Base-by-base conservation (phyloP, 2,329 filamentous ascomycete genomes). In the Cercospora zeina region DNA sequence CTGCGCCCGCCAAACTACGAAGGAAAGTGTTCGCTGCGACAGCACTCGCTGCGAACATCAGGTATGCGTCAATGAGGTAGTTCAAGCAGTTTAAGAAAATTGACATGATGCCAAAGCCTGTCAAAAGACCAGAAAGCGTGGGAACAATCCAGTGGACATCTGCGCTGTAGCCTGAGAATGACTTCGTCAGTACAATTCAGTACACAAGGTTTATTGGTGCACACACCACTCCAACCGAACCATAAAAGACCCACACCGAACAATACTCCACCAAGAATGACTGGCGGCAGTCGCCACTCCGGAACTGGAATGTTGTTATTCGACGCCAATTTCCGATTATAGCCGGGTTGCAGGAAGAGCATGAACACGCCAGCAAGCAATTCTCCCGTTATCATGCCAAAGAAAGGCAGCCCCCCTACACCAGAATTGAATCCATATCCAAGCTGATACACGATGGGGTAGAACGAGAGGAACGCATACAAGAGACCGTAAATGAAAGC, bases 401-500 rank as follows among this genome's bases (percentile, higher is more conserved):
- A 90, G 75, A 92, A 96, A 4, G 91, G 87, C 4, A 96, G 81
- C 1, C 91, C 92, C 3, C 87, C 83, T 3, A 90, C 76, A 61
- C 92, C 92, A 1, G 82, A 71, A 34, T 78, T 85, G 79, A 93
- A 88, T 67, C 84, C 82, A 74, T 96, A 89, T n/a, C n/a, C 4
- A 92, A 81, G 1, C 76, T 74, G 64, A 88, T 80, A 96, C 53
- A 96, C 89, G 49, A 95, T 84, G 0, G 89, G 88, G 69, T 96
- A 96, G 1, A 91, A 89, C 0, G 90, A 93, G 57, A 96, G 81
- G 79, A 95, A 95, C 27, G 93, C 86, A 72, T 95, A 96, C 1
- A 96, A 84, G 0, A 95, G 80, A 5, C 73, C 71, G 57, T 74
- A 74, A 77, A 74, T 65, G 62, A 73, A 74, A 2, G 68, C 66